Base-by-base conservation (phyloP, 495 filamentous ascomycete genomes). In the Penicillium angulare region DNA sequence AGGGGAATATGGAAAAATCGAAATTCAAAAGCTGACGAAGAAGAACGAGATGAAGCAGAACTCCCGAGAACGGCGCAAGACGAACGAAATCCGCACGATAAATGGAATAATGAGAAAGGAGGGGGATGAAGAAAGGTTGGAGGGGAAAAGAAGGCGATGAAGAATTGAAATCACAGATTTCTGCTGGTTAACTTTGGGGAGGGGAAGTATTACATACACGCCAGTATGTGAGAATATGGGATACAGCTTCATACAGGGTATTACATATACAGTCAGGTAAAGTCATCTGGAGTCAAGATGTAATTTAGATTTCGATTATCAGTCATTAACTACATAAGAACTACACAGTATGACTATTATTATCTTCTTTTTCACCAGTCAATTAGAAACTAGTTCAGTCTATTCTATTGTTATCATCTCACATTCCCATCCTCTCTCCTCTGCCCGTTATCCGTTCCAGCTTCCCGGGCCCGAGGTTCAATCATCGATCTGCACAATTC, bases 141-240 rank as follows among this genome's bases (percentile, higher is more conserved):
- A 59, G 56, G 66, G 57, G 57, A 63, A 66, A 65, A 59, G 66
- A 60, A 67, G 64, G 67, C 63, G 61, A 71, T 69, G 71, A 75
- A 73, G 71, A 69, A 73, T 56, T 41, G 66, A 70, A 69, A 63
- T 66, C 56, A 67, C 60, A 61, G 47, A 64, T 60, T 56, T 31
- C 27, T n/a, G n/a, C 41, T 54, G 49, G 53, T 49, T 46, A 62
- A 53, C 56, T 58, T 61, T 52, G 67, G 64, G 65, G 64, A 66
- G 70, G 67, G 59, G 65, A 63, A 39, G 33, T 22, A 32, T 44
- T 29, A 32, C 24, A 38, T 29, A 29, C 26, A 5, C 12, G 26
- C n/a, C n/a, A n/a, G 17, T 41, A 41, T 13, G 3, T 22, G 21
- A n/a, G 20, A 41, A 23, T 41, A 41, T 21, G 2, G 3, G 20